Percentiles rank a stretch among this genome's conserved stretches.
These are phyloP conservation scores for Ascochyta fabae DNA, from an alignment of 2,329 filamentous ascomycete genomes.

Conservation along the genomic window DNA sequence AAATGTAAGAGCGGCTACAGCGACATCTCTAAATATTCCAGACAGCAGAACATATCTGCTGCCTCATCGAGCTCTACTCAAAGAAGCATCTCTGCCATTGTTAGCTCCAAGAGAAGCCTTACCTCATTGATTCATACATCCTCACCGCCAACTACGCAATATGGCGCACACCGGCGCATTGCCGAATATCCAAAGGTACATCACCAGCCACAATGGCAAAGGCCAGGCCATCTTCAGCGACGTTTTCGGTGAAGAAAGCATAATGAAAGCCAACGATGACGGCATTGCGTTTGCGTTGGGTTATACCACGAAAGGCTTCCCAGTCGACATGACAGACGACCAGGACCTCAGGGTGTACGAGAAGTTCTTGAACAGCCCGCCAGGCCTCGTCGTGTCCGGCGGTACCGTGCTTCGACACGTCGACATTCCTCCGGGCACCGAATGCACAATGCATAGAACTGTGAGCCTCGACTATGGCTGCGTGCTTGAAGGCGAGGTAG, in stretches of 20 bases:
- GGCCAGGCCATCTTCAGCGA: slow-evolving; percentile 48
- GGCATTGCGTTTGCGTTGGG: slow-evolving; percentile 57
- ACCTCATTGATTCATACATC: background rate
- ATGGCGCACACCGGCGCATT: slow-evolving; percentile 44
- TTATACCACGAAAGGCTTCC: slow-evolving; percentile 58
- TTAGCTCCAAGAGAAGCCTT: background rate
- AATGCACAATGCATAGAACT: slow-evolving; percentile 51
- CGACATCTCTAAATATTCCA: background rate
- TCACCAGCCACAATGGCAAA: slow-evolving; percentile 46
- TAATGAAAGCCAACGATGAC: slow-evolving; percentile 49
- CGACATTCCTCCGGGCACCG: slow-evolving; percentile 45
- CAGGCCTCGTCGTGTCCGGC: slow-evolving; percentile 57
- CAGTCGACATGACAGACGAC: slow-evolving; percentile 55
- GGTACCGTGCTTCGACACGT: slow-evolving; percentile 56
- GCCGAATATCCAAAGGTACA: slow-evolving; percentile 44
- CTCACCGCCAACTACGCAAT: background rate
- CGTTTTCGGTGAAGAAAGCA: slow-evolving; percentile 45
- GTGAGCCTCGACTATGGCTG: slow-evolving; percentile 50
- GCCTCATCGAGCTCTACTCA: background rate
- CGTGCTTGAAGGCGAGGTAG: slow-evolving; percentile 49
- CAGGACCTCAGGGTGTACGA: slow-evolving; percentile 57
- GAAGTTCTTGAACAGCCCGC: slow-evolving; percentile 52
- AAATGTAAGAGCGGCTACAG: slow-evolving; percentile 16
- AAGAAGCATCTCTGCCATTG: background rate
- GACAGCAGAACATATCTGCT: background rate